Evolutionary conservation across 1,284 basidiomycete species (phyloP), one percentile per base, ranked within the genome.

Genomic region (Rhodofomes roseus): DNA sequence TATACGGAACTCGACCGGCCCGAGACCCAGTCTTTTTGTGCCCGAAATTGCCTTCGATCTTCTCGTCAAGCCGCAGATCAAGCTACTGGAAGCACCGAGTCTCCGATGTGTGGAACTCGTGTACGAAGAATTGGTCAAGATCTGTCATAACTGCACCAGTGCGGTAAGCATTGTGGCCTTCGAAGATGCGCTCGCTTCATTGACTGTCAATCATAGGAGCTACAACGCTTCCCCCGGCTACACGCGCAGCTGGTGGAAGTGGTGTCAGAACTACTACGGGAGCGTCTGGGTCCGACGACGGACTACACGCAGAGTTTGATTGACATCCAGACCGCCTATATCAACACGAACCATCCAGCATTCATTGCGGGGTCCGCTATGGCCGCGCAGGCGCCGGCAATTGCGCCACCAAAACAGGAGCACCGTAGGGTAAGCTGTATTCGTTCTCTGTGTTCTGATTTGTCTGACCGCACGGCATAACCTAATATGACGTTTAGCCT

Each of bases 101-200:
- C 75, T 98, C 75, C 84, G 96, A 43, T 99, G 97, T 69, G 97
- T 99, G 31, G 97, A 99, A 76, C 78, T 99, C 64, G 97, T 99
- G 12, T 99, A 99, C 73, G 97, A 99, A 74, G 97, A 99, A 75
- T 79, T 99, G 57, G 98, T 99, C 71, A 98, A 98, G 82, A 97
- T 99, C 62, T 99, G 97, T 76, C 97, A 99, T 75, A 98, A 96
- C 72, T 98, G 96, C 77, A 97, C 96, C 8, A 92, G 89, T 70
- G 74, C 85, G 56, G 94, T 96, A 69, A 70, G 84, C 46, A 25
- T 57, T 18, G 25, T 46, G 11, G 29, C 27, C 29, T 46, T n/a
- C 37, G 54, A 55, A 14, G 16, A 31, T 23, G 43, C 20, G 58
- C 25, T 25, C 23, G 55, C 25, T 40, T 57, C 1, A 18, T 12